These are phyloP conservation scores for Millerozyma acaciae DNA, from an alignment of 805 yeast genomes.

Conservation along the genomic window DNA sequence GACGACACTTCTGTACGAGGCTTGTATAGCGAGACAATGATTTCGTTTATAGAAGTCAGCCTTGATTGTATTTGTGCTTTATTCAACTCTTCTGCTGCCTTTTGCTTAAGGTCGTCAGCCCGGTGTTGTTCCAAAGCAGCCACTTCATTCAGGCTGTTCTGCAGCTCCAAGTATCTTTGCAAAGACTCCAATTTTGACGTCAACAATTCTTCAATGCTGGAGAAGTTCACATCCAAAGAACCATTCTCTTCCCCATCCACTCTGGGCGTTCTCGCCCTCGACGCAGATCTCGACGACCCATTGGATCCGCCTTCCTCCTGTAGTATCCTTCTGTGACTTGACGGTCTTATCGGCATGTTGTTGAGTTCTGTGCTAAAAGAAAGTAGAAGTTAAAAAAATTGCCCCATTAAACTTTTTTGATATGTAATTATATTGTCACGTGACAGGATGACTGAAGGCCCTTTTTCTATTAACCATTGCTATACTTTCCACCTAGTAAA, in stretches of 20 bases:
- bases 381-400: neutral
- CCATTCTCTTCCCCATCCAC: conserved; percentile 36
- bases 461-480: no score
- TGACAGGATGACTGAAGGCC: no score
- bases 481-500: no score
- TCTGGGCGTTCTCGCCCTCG: conserved; percentile 33
- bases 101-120: conserved; percentile 21
- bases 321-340: conserved; percentile 4
- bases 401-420: neutral
- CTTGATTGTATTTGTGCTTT: conserved; percentile 33
- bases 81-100: conserved; percentile 27
- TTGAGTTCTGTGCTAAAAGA: neutral
- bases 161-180: conserved; percentile 14
- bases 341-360: conserved; percentile 3
- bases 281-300: conserved; percentile 28
- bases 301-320: conserved; percentile 19
- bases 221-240: conserved; percentile 30
- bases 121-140: conserved; percentile 9
- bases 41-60: conserved; percentile 39
- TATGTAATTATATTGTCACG: no score
- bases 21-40: conserved; percentile 38
- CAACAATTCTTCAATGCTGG: conserved; percentile 32
- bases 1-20: conserved; percentile 45
- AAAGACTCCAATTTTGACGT: conserved; percentile 27
- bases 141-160: conserved; percentile 5